Evolutionary conservation across 345 rosid genomes (phyloP).

Genomic region (Corchorus olitorius): DNA sequence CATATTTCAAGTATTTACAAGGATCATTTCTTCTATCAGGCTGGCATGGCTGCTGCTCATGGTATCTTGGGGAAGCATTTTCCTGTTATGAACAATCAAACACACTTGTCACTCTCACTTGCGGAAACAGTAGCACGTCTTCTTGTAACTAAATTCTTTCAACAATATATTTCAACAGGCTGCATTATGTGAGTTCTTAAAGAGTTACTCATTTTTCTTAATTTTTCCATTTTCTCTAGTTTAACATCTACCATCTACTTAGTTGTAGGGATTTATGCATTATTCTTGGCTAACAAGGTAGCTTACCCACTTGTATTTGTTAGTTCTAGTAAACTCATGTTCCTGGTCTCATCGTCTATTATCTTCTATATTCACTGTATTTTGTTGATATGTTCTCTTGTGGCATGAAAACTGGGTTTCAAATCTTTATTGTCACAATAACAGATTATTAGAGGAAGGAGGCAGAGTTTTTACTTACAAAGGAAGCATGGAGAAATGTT

Average conservation of each 20-base stretch:
- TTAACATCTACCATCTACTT: no score
- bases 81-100: slow-evolving; percentile 51
- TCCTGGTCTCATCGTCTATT: no score
- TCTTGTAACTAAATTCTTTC: slow-evolving; percentile 72
- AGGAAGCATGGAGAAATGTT: slow-evolving; percentile 49
- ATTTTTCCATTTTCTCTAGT: background rate
- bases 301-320: no score
- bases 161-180: slow-evolving; percentile 68
- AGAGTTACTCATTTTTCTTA: background rate
- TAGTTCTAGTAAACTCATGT: no score
- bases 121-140: slow-evolving; percentile 68
- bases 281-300: no score
- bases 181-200: slow-evolving; percentile 59
- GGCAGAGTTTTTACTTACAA: slow-evolving; percentile 72
- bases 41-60: slow-evolving; percentile 73
- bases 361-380: no score
- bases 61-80: slow-evolving; percentile 55
- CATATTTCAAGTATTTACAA: background rate
- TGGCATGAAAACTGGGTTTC: no score
- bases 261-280: no score
- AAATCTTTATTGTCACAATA: background rate
- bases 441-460: slow-evolving; percentile 83
- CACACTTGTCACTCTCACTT: slow-evolving; percentile 72
- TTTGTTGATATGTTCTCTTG: no score
- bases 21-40: slow-evolving; percentile 39